Percentiles rank a stretch among this genome's conserved stretches.
phyloP scores from a whole-genome alignment of 2,329 filamentous ascomycete genomes.

The Salinomyces thailandicus region DNA sequence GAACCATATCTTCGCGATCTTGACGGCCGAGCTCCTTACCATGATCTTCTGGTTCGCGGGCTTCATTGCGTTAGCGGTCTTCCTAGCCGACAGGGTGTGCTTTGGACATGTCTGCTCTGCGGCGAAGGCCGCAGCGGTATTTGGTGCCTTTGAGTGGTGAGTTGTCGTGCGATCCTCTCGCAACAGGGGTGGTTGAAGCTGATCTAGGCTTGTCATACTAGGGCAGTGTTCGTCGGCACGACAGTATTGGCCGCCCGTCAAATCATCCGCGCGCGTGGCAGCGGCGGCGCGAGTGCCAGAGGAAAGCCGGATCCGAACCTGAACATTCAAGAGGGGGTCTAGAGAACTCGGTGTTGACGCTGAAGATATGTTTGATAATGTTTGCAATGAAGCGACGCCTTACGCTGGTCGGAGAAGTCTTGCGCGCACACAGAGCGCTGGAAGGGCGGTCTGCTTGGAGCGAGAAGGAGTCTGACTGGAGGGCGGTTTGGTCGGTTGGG shows the following conservation, averaged over 20 bases:
- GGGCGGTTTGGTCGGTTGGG: too few relatives aligned
- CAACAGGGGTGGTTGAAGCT: neutral
- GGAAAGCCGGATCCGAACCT: slow-evolving; percentile 20
- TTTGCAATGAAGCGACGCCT: too few relatives aligned
- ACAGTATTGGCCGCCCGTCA: slow-evolving; percentile 40
- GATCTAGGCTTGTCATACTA: slow-evolving; percentile 16
- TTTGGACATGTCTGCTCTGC: slow-evolving; percentile 47
- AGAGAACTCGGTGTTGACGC: too few relatives aligned
- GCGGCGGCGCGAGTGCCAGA: slow-evolving; percentile 1
- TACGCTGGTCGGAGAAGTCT: too few relatives aligned
- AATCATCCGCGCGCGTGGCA: slow-evolving; percentile 31
- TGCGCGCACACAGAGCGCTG: too few relatives aligned
- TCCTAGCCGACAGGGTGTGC: slow-evolving; percentile 49
- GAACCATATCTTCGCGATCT: slow-evolving; percentile 54
- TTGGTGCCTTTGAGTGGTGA: slow-evolving; percentile 55
- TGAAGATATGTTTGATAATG: too few relatives aligned
- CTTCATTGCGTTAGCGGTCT: slow-evolving; percentile 64
- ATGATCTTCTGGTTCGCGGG: slow-evolving; percentile 87
- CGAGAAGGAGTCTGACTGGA: too few relatives aligned
- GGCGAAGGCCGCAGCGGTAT: slow-evolving; percentile 53
- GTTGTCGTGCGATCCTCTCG: slow-evolving; percentile 9
- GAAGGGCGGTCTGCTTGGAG: too few relatives aligned
- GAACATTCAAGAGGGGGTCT: slow-evolving; percentile 27
- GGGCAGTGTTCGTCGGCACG: slow-evolving; percentile 43
- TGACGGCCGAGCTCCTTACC: slow-evolving; percentile 60